These are phyloP conservation scores for Trypanosoma rangeli DNA, from an alignment of 208 protist species.

Conservation along the genomic window DNA sequence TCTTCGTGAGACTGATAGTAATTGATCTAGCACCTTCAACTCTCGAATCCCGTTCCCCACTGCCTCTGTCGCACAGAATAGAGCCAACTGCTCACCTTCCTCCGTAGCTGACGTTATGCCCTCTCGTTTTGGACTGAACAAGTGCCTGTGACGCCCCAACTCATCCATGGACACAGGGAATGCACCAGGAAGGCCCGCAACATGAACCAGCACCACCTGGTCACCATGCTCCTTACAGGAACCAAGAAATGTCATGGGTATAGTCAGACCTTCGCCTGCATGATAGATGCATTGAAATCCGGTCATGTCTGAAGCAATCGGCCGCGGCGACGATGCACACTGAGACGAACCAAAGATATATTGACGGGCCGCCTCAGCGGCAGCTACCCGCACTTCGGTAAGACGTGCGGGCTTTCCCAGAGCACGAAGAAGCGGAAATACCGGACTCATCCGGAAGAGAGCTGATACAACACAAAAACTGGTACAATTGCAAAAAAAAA, in stretches of 20 bases:
- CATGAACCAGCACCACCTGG: slow-evolving; percentile 52
- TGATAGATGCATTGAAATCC: slow-evolving; percentile 22
- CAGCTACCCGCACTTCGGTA: slow-evolving; percentile 9
- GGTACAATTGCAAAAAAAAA: neutral
- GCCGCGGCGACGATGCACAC: neutral
- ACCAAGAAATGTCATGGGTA: slow-evolving; percentile 40
- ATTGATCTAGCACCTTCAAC: slow-evolving; percentile 35
- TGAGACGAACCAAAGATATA: slow-evolving; percentile 10
- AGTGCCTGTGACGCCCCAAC: slow-evolving; percentile 38
- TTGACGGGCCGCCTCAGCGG: slow-evolving; percentile 6
- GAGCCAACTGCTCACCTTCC: slow-evolving; percentile 31
- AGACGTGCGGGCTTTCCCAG: slow-evolving; percentile 18
- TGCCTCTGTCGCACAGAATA: slow-evolving; percentile 61
- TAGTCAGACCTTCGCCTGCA: slow-evolving; percentile 23
- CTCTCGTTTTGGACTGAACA: slow-evolving; percentile 13
- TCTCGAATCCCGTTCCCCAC: slow-evolving; percentile 28
- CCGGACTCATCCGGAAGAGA: slow-evolving; percentile 15
- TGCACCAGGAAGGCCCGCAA: slow-evolving; percentile 70
- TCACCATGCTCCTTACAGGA: slow-evolving; percentile 27
- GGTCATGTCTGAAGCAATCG: neutral
- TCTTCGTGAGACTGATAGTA: slow-evolving; percentile 51
- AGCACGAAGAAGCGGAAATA: slow-evolving; percentile 28
- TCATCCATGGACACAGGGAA: slow-evolving; percentile 45
- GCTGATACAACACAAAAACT: neutral
- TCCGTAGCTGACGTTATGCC: neutral